Evolutionary conservation across 768 basidiomycete genomes (phyloP), one percentile per base, ranked within the genome.

Genomic region (Astraeus odoratus): DNA sequence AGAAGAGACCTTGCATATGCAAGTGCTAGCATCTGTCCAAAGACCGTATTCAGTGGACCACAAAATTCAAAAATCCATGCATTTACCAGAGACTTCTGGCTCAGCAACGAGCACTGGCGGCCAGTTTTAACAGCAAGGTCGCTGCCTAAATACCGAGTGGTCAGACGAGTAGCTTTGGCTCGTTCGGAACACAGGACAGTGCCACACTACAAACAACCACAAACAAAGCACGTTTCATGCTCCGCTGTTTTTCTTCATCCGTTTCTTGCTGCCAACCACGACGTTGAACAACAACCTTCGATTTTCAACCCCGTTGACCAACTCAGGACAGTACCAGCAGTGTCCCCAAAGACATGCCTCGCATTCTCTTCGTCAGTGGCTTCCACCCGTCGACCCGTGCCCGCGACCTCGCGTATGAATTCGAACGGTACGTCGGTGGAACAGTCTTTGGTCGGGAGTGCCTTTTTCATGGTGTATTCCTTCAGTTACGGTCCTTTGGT

Each of bases 301-400:
- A 39, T 53, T 19, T 15, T 40, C 5, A 13, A 33, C 42, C 7
- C 26, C 25, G 42, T 8, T 18, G 38, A 36, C 33, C 23, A 15
- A 19, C 8, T 5, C 42, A 24, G n/a, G 20, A 29, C n/a, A 18
- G n/a, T 8, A 33, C 34, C n/a, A 5, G n/a, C 7, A 20, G 27
- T 33, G 44, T 55, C 49, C 55, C 35, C 12, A 39, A 46, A 24
- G 51, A 45, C 33, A 81, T 86, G 84, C 81, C 83, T 59, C 84
- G 88, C 52, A 91, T 90, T 52, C 76, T 91, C 48, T 92, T 89
- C 55, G 88, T 92, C 36, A 86, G 81, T 57, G 88, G 88, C 16
- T 92, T 92, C 57, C 81, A 87, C 54, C 82, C 84, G 4, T 66
- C 77, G n/a, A 90, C 86, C 3, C 79, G 87, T 19, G 89, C 90